A percentile compares a stretch with the other conserved stretches of the same genome.
Conservation (phyloP, 306 rosid species). For the Pterocarpus santalinus region DNA sequence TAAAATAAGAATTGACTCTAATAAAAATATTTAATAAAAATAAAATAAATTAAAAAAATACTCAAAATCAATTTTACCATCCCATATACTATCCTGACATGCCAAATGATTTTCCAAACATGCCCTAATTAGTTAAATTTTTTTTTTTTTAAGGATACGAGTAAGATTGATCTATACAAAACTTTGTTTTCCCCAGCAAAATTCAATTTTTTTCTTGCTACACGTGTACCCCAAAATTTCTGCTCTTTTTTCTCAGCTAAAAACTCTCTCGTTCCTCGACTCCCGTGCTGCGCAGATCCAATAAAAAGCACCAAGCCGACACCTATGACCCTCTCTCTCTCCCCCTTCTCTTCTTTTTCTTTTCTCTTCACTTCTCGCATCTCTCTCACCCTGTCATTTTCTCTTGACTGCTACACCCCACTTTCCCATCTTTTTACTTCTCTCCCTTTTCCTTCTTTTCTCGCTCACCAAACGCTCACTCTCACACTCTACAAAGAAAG, state of each 20-base stretch:
- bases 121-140: too few species aligned
- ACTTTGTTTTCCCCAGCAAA: too few species aligned
- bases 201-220: too few species aligned
- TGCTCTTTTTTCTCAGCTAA: background rate
- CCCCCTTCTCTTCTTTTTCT: background rate
- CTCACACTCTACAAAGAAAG: constrained; percentile 43
- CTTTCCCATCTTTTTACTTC: constrained; percentile 61
- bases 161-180: too few species aligned
- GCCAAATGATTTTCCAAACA: too few species aligned
- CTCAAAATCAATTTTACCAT: too few species aligned
- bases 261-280: constrained; percentile 31
- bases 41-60: too few species aligned
- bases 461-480: constrained; percentile 56
- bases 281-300: constrained; percentile 47
- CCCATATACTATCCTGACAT: too few species aligned
- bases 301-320: constrained; percentile 52
- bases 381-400: constrained; percentile 38
- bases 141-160: too few species aligned
- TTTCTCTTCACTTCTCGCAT: background rate
- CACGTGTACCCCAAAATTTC: constrained; percentile 11
- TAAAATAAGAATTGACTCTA: too few species aligned
- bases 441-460: constrained; percentile 35
- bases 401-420: constrained; percentile 42
- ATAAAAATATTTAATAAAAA: too few species aligned
- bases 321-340: background rate